These are phyloP conservation scores for Claviceps arundinis DNA, from an alignment of 2,329 filamentous ascomycete species.

Conservation along the genomic window DNA sequence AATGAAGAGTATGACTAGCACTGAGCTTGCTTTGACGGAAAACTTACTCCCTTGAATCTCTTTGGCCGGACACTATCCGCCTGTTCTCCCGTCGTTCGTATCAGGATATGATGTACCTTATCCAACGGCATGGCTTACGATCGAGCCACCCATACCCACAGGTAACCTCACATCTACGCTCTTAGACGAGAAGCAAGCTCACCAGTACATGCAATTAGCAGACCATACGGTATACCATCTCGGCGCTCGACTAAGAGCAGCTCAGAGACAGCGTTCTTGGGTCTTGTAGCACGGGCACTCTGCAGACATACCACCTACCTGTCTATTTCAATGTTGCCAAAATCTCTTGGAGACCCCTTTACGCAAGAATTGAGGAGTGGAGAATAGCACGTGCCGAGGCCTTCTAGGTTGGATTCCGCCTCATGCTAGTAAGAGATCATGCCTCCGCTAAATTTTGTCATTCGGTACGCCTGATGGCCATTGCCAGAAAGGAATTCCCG, in stretches of 20 bases:
- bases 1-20: not conserved
- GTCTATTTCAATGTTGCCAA: constrained; percentile 18
- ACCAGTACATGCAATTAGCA: constrained; percentile 39
- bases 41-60: not conserved
- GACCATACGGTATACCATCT: constrained; percentile 36
- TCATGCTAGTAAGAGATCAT: too few relatives aligned
- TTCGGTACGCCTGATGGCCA: too few relatives aligned
- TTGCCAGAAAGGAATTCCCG: too few relatives aligned
- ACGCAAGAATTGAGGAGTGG: too few relatives aligned
- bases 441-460: too few relatives aligned
- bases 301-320: constrained; percentile 33
- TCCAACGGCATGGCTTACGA: not conserved
- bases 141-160: constrained; percentile 12
- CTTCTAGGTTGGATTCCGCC: too few relatives aligned
- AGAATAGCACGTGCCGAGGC: too few relatives aligned
- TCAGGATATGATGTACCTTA: not conserved
- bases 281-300: constrained; percentile 16
- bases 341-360: not conserved
- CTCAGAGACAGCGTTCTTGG: constrained; percentile 9
- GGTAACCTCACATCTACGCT: constrained; percentile 44
- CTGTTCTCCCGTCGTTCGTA: not conserved
- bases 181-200: constrained; percentile 32
- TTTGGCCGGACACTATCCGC: not conserved
- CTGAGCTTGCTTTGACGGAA: not conserved
- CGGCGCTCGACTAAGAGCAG: constrained; percentile 29